phyloP scores from a whole-genome alignment of 768 basidiomycete genomes.

The Tylopilus plumbeoviolaceoides region DNA sequence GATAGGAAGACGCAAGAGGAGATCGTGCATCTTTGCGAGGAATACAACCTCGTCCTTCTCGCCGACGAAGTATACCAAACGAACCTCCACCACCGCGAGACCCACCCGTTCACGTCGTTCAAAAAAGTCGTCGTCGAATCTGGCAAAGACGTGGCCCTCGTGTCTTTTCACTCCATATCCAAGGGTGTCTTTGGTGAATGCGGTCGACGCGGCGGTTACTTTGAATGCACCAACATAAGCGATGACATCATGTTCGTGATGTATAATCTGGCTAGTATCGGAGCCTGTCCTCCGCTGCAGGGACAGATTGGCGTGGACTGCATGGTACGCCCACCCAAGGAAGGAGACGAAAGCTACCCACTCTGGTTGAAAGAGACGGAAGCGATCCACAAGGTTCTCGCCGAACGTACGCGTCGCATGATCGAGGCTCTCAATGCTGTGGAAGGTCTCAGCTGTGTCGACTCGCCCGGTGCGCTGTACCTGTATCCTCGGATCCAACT shows the following conservation, averaged over 20 bases:
- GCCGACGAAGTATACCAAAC: constrained; percentile 99
- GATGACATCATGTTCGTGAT: constrained; percentile 78
- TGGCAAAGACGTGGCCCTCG: constrained; percentile 60
- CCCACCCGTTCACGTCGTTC: constrained; percentile 87
- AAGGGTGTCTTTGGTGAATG: constrained; percentile 97
- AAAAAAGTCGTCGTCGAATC: constrained; percentile 80
- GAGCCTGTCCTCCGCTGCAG: constrained; percentile 82
- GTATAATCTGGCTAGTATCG: constrained; percentile 94
- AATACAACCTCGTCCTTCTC: constrained; percentile 80
- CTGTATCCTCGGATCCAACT: constrained; percentile 83
- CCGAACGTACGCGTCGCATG: constrained; percentile 68
- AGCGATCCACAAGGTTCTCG: constrained; percentile 70
- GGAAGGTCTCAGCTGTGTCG: constrained; percentile 85
- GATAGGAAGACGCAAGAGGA: constrained; percentile 63
- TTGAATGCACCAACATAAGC: constrained; percentile 82
- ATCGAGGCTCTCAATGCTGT: constrained; percentile 73
- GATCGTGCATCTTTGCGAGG: constrained; percentile 81
- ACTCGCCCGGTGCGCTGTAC: constrained; percentile 90
- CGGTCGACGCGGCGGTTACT: constrained; percentile 95
- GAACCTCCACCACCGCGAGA: constrained; percentile 71
- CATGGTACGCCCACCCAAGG: constrained; percentile 85
- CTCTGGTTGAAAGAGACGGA: constrained; percentile 87
- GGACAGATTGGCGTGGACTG: constrained; percentile 95
- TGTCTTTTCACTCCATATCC: constrained; percentile 86
- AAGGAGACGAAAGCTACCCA: constrained; percentile 69